Conservation (phyloP, 768 basidiomycete species). For the Pholiota microspora region DNA sequence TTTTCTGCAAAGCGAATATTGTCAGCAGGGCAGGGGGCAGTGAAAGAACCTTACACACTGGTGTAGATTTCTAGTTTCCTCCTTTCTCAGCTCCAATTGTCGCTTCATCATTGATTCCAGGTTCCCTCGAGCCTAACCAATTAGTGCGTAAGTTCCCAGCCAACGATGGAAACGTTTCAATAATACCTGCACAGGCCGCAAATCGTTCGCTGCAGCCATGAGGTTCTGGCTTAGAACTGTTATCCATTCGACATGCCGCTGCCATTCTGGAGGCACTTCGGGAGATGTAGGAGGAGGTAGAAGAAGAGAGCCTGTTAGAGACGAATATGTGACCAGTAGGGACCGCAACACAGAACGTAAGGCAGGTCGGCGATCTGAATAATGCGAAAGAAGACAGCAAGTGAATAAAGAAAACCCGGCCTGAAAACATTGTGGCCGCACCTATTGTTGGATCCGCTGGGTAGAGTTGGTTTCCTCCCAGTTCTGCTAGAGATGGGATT, state of each 20-base stretch:
- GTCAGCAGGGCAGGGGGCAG: neutral
- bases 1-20: constrained; percentile 42
- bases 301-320: constrained; percentile 67
- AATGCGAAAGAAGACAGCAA: neutral
- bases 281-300: constrained; percentile 51
- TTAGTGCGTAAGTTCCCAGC: neutral
- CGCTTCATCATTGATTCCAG: constrained; percentile 80
- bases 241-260: constrained; percentile 77
- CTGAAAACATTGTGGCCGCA: constrained; percentile 24
- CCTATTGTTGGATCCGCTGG: constrained; percentile 70
- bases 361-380: constrained; percentile 73
- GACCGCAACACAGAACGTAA: constrained; percentile 71
- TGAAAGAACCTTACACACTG: constrained; percentile 41
- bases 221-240: constrained; percentile 79
- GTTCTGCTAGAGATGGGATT: constrained; percentile 77
- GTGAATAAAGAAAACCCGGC: neutral
- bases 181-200: constrained; percentile 80
- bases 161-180: neutral
- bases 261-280: constrained; percentile 64
- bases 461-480: constrained; percentile 80
- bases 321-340: constrained; percentile 76
- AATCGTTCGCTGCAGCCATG: constrained; percentile 86
- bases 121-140: constrained; percentile 67
- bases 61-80: constrained; percentile 71
- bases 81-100: constrained; percentile 70